Evolutionary conservation across 177 flowering plant genomes (phyloP).

Genomic region (Vitis hybrid): DNA sequence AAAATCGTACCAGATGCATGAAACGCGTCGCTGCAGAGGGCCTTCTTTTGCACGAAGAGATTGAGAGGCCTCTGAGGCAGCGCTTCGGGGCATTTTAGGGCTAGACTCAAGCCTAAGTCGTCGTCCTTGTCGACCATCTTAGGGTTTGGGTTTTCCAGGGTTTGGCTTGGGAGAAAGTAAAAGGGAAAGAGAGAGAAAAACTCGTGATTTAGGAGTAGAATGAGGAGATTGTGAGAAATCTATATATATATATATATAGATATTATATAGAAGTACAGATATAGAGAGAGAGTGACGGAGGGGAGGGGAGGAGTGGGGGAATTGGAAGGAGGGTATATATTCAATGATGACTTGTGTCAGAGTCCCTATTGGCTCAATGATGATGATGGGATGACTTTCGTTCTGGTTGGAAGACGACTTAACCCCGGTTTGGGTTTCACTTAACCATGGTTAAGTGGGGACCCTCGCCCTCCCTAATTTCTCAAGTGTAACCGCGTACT

Average conservation of each 20-base stretch:
- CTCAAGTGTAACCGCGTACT: too few relatives aligned
- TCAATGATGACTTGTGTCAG: constrained; percentile 36
- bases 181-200: constrained; percentile 9
- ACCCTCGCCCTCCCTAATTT: too few relatives aligned
- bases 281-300: constrained; percentile 6
- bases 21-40: constrained; percentile 18
- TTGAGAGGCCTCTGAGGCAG: too few relatives aligned
- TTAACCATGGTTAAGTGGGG: constrained; percentile 6
- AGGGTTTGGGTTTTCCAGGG: constrained; percentile 4
- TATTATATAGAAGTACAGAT: neutral
- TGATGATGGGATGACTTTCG: constrained; percentile 5
- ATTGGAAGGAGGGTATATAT: constrained; percentile 6
- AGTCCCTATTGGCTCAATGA: constrained; percentile 25
- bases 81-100: constrained; percentile 23
- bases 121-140: constrained; percentile 39
- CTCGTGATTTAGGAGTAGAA: constrained; percentile 16
- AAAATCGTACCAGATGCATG: constrained; percentile 22
- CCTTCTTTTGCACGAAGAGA: constrained; percentile 10
- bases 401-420: neutral
- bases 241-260: constrained; percentile 14
- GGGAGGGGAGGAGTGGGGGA: neutral
- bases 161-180: constrained; percentile 21
- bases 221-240: constrained; percentile 13
- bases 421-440: neutral
- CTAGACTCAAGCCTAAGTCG: constrained; percentile 46